Conservation (phyloP, 2,329 filamentous ascomycete genomes). For the Pyrenochaeta sp. region DNA sequence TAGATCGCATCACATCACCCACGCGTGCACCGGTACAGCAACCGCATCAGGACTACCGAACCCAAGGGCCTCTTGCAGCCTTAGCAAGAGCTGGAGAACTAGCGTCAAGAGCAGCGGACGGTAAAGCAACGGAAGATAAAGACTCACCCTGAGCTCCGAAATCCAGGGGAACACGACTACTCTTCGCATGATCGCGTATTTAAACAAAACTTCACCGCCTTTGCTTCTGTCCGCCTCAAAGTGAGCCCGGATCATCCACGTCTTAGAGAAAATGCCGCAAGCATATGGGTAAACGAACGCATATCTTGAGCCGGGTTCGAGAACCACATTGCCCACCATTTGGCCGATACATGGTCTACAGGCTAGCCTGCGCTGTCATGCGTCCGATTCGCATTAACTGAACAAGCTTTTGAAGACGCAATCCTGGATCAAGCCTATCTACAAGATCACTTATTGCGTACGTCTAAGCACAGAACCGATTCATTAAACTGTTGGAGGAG, state of each 20-base stretch:
- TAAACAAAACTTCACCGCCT: neutral
- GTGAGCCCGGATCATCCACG: neutral
- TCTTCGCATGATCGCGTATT: neutral
- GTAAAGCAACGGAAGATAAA: conserved; percentile 33
- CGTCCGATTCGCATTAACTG: neutral
- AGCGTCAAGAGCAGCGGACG: conserved; percentile 44
- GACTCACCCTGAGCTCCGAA: conserved; percentile 28
- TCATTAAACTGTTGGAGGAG: too few relatives aligned
- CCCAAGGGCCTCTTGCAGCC: conserved; percentile 47
- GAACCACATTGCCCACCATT: neutral
- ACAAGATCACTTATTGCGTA: neutral
- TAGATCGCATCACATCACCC: conserved; percentile 38
- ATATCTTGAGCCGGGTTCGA: neutral
- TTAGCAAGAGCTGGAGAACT: conserved; percentile 50
- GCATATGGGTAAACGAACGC: neutral
- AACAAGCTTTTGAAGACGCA: neutral
- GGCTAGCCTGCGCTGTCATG: neutral
- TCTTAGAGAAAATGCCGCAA: neutral
- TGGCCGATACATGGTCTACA: neutral
- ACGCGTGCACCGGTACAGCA: conserved; percentile 25
- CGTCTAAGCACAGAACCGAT: neutral
- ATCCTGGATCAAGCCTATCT: neutral
- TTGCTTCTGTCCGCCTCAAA: neutral
- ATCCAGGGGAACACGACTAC: neutral
- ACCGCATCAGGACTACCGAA: conserved; percentile 39